Percentiles rank a stretch among this genome's conserved stretches.
phyloP scores from a whole-genome alignment of 768 basidiomycete species.

The Tulasnella sp. region DNA sequence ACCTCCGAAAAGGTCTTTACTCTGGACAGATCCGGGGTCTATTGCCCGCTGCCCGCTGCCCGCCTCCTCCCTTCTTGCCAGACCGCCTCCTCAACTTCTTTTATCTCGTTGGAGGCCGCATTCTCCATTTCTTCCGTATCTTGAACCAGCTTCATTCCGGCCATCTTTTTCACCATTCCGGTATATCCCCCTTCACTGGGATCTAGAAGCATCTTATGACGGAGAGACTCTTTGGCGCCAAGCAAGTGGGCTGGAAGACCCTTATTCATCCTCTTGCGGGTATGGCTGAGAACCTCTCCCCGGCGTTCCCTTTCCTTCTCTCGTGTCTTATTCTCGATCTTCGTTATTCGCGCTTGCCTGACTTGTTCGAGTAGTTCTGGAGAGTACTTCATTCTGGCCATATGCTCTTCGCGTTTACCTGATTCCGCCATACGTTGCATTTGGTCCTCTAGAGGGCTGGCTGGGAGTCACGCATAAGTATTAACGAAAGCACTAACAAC shows the following conservation, averaged over 20 bases:
- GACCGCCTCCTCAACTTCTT: constrained; percentile 5
- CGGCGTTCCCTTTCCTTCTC: constrained; percentile 47
- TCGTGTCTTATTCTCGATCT: constrained; percentile 51
- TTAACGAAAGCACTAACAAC: background rate
- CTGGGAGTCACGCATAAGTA: constrained; percentile 23
- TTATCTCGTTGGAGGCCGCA: constrained; percentile 25
- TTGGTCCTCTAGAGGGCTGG: constrained; percentile 28
- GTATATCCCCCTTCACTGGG: constrained; percentile 60
- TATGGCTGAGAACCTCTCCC: constrained; percentile 46
- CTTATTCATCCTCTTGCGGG: constrained; percentile 36
- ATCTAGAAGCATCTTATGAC: constrained; percentile 40
- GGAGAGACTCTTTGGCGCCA: constrained; percentile 32
- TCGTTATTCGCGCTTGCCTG: constrained; percentile 45
- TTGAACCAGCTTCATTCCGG: constrained; percentile 11
- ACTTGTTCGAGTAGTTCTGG: constrained; percentile 39
- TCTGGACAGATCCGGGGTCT: too few relatives aligned
- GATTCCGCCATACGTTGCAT: constrained; percentile 27
- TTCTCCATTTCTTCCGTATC: constrained; percentile 42
- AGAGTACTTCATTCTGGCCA: constrained; percentile 35
- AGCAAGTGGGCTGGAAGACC: constrained; percentile 56
- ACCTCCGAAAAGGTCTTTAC: too few relatives aligned
- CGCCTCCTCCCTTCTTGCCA: background rate
- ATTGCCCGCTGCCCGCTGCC: too few relatives aligned
- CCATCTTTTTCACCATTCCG: constrained; percentile 31
- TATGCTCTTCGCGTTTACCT: constrained; percentile 32